A percentile compares a stretch with the other conserved stretches of the same genome.
Evolutionary conservation across 169 alveolate species (phyloP).

Genomic region (Perkinsus olseni): DNA sequence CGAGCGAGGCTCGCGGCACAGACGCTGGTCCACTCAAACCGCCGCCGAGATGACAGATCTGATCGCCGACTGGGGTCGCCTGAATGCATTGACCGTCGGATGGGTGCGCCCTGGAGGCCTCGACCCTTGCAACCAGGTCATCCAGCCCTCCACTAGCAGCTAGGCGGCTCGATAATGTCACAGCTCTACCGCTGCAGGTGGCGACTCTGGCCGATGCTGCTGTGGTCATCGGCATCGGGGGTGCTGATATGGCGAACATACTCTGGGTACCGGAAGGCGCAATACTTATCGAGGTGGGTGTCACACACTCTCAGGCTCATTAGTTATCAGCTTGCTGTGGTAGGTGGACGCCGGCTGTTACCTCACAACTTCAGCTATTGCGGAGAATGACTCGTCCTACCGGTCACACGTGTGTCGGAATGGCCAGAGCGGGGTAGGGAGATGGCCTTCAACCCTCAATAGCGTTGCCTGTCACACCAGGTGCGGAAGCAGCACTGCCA

Average conservation of each 20-base stretch:
- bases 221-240: neutral
- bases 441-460: neutral
- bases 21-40: neutral
- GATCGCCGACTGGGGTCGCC: neutral
- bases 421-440: neutral
- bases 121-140: neutral
- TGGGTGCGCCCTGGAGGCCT: neutral
- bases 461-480: neutral
- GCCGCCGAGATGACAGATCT: neutral
- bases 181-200: neutral
- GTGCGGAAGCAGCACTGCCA: neutral
- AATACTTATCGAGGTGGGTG: neutral
- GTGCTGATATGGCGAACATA: neutral
- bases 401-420: neutral
- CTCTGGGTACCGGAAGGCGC: neutral
- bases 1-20: neutral
- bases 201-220: neutral
- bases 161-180: neutral
- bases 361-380: neutral
- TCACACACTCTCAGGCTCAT: neutral
- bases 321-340: neutral
- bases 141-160: too few species aligned
- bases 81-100: neutral
- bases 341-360: neutral
- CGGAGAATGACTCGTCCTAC: neutral